These are phyloP conservation scores for Porodaedalea pini DNA, from an alignment of 1,284 basidiomycete genomes.

Conservation along the genomic window DNA sequence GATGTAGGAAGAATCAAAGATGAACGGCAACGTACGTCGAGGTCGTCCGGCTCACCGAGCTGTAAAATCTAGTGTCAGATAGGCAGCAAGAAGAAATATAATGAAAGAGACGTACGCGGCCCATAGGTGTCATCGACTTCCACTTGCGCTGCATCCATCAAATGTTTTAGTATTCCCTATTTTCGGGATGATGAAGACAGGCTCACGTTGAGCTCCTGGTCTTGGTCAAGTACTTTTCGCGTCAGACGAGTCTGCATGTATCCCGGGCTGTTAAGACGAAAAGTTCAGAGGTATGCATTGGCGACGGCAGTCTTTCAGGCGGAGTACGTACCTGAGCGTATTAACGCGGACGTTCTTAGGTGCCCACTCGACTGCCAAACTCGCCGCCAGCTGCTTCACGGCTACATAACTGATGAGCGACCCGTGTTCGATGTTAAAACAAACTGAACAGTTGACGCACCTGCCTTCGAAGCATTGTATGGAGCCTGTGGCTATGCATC, in stretches of 20 bases:
- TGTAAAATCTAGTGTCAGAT: neutral
- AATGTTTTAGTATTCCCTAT: neutral
- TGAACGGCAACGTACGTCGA: conserved; percentile 11
- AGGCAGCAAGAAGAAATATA: neutral
- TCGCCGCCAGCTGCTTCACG: conserved; percentile 85
- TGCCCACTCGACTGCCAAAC: conserved; percentile 88
- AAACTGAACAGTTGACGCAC: conserved; percentile 34
- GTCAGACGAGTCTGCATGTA: conserved; percentile 91
- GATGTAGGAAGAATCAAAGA: too few relatives aligned
- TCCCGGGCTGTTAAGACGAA: conserved; percentile 56
- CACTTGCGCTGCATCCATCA: conserved; percentile 63
- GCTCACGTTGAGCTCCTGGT: conserved; percentile 69
- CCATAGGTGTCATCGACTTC: conserved; percentile 90
- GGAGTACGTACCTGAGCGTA: conserved; percentile 52
- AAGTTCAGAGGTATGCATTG: neutral
- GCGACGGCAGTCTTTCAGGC: neutral
- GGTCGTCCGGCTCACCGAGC: conserved; percentile 19
- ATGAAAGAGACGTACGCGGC: conserved; percentile 49
- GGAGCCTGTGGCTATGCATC: conserved; percentile 78
- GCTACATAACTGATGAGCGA: conserved; percentile 38
- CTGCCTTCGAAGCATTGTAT: conserved; percentile 91
- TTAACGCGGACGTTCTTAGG: conserved; percentile 83
- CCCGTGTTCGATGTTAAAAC: conserved; percentile 6
- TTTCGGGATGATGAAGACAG: neutral
- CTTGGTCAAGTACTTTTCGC: conserved; percentile 67